phyloP scores from a whole-genome alignment of 306 rosid genomes.

The Comarum palustre region DNA sequence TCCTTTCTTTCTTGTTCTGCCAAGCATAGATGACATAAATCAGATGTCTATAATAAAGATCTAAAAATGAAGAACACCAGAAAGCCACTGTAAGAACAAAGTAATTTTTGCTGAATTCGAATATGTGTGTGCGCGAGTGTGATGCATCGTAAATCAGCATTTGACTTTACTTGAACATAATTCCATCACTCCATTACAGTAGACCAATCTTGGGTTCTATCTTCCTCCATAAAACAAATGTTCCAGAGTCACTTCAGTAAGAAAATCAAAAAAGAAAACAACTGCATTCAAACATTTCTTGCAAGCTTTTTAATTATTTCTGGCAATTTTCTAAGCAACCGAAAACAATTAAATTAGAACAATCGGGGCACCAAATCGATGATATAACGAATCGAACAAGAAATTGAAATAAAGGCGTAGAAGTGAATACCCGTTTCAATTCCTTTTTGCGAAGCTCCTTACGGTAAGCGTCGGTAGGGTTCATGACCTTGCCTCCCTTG shows the following conservation, averaged over 20 bases:
- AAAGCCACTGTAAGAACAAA: background rate
- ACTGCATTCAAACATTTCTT: too few relatives aligned
- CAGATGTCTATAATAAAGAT: background rate
- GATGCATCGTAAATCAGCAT: background rate
- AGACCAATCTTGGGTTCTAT: background rate
- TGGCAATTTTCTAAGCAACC: background rate
- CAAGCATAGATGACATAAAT: conserved; percentile 20
- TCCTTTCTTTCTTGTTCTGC: conserved; percentile 94
- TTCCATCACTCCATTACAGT: conserved; percentile 6
- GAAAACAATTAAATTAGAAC: background rate
- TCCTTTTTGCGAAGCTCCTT: conserved; percentile 97
- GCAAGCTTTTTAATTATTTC: background rate
- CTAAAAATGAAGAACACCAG: background rate
- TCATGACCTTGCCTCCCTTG: conserved; percentile 94
- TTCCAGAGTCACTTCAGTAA: background rate
- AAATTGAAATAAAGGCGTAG: background rate
- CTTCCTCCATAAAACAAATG: background rate
- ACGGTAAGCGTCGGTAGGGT: conserved; percentile 92
- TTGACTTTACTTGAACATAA: background rate
- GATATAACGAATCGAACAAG: background rate
- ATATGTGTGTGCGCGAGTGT: background rate
- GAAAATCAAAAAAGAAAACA: background rate
- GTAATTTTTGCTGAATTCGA: background rate
- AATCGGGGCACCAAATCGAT: background rate
- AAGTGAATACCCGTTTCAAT: conserved; percentile 70